Evolutionary conservation across 257 asterid species (phyloP).

Genomic region (Voacanga thouarsii): DNA sequence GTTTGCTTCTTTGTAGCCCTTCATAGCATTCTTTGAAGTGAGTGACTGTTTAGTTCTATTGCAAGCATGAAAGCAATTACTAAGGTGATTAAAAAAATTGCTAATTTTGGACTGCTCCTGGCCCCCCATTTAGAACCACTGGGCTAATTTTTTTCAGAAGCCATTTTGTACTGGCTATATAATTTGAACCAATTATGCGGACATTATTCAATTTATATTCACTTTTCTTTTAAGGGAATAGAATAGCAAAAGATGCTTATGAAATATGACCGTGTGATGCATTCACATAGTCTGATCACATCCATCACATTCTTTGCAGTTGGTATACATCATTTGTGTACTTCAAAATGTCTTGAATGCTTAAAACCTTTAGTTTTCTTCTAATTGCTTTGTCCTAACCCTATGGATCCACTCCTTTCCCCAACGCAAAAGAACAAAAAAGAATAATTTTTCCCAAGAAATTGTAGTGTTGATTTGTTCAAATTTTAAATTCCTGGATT

Average conservation of each 20-base stretch:
- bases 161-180: neutral
- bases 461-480: neutral
- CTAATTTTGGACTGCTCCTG: slow-evolving; percentile 1
- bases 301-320: neutral
- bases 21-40: neutral
- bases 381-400: neutral
- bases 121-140: neutral
- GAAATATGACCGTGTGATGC: neutral
- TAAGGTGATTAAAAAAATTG: neutral
- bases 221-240: neutral
- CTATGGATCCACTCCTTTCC: neutral
- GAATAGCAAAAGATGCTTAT: neutral
- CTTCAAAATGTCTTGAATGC: too few species aligned
- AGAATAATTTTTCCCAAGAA: neutral
- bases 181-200: neutral
- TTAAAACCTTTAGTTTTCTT: neutral
- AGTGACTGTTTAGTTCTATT: neutral
- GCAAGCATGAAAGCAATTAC: neutral
- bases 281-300: neutral
- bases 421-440: neutral
- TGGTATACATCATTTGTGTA: too few species aligned
- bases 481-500: neutral
- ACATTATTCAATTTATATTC: neutral
- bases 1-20: neutral
- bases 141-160: neutral